These are phyloP conservation scores for Fusarium xyrophilum DNA, from an alignment of 2,329 filamentous ascomycete genomes.

Conservation along the genomic window DNA sequence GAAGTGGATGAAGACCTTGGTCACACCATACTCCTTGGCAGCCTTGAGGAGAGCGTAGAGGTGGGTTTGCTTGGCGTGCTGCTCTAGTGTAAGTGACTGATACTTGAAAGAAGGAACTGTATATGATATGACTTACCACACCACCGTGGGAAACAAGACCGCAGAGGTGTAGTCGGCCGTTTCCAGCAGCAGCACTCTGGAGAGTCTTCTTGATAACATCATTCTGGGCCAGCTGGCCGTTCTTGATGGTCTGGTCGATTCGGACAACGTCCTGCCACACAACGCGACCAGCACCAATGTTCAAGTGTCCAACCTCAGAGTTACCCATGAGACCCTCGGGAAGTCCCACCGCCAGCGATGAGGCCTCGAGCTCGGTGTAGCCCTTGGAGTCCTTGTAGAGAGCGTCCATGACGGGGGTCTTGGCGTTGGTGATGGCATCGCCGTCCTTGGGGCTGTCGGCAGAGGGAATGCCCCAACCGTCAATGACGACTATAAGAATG, in stretches of 20 bases:
- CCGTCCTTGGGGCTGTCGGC: slow-evolving; percentile 83
- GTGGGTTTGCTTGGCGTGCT: slow-evolving; percentile 95
- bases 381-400: slow-evolving; percentile 84
- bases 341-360: slow-evolving; percentile 91
- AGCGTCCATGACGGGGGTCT: slow-evolving; percentile 94
- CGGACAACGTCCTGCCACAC: slow-evolving; percentile 99
- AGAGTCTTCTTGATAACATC: slow-evolving; percentile 80
- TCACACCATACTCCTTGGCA: slow-evolving; percentile 85
- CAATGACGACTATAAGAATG: slow-evolving; percentile 84
- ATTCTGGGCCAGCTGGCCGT: slow-evolving; percentile 77
- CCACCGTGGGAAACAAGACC: slow-evolving; percentile 95
- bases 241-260: slow-evolving; percentile 93
- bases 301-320: slow-evolving; percentile 97
- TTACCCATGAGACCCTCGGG: slow-evolving; percentile 99
- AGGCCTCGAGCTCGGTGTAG: slow-evolving; percentile 92
- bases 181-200: slow-evolving; percentile 81
- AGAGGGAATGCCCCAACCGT: slow-evolving; percentile 93
- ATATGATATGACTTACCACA: slow-evolving; percentile 63
- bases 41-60: slow-evolving; percentile 86
- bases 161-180: slow-evolving; percentile 89
- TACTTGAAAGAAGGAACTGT: not conserved
- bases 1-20: slow-evolving; percentile 97
- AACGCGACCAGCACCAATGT: slow-evolving; percentile 95
- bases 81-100: slow-evolving; percentile 21
- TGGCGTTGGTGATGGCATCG: slow-evolving; percentile 92